Conservation (phyloP, 305 asterid genomes). For the Solanum chacoense region DNA sequence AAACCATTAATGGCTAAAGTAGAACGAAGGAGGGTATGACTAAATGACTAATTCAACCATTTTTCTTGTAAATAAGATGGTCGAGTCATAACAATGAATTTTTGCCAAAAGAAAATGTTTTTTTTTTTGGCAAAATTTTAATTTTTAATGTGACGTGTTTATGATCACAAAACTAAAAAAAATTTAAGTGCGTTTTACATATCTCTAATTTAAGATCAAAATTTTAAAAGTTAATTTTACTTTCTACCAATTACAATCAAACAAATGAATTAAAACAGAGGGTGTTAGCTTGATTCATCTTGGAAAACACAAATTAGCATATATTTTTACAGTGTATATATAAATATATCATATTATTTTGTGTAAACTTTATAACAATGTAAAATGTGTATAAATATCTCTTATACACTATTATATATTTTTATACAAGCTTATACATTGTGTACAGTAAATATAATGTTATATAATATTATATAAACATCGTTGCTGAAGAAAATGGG, state of each 20-base stretch:
- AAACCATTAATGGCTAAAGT: background rate
- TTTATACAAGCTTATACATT: too few species aligned
- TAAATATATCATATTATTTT: too few species aligned
- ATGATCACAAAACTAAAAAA: too few species aligned
- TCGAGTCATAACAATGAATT: background rate
- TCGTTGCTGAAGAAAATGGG: background rate
- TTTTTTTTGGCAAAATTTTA: background rate
- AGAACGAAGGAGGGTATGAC: background rate
- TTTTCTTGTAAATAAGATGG: too few species aligned
- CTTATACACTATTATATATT: background rate
- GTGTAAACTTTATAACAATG: too few species aligned
- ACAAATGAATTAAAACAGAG: too few species aligned
- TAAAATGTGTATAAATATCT: too few species aligned
- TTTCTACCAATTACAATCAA: too few species aligned
- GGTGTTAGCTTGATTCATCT: rapidly evolving
- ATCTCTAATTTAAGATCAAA: too few species aligned
- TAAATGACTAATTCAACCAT: background rate
- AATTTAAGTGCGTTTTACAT: rapidly evolving
- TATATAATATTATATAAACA: too few species aligned
- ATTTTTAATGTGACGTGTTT: background rate
- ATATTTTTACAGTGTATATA: too few species aligned
- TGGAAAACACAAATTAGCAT: background rate
- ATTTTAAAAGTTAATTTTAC: rapidly evolving
- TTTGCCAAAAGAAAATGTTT: too few species aligned
- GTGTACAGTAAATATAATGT: background rate